Evolutionary conservation across 2,329 filamentous ascomycete genomes (phyloP), one percentile per base, ranked within the genome.

Genomic region (Scortechinia acanthostroma): DNA sequence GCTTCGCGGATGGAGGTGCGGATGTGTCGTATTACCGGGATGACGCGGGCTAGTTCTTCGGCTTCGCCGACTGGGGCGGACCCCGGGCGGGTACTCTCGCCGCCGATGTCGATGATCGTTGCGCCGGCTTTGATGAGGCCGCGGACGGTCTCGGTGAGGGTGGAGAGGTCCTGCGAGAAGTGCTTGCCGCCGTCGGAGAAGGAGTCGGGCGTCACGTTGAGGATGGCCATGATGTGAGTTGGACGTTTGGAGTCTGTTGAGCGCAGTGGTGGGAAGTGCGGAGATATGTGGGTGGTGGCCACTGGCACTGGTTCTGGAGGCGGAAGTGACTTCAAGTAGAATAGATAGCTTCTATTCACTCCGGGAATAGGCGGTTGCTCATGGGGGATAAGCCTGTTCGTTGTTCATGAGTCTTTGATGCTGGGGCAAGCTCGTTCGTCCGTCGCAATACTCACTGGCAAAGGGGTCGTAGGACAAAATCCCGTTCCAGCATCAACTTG

Each of bases 121-220:
- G 88, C 88, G 23, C 91, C 90, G 4, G 71, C 68, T 30, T 66
- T 63, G 49, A 94, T 76, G 58, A 89, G 82, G 10, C 64, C 53
- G 43, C 70, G 65, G 15, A 91, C 72, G 1, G 77, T 85, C 13
- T 69, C 58, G 13, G 71, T 64, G 21, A 93, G 71, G 21, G 67
- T 53, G 20, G 61, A 49, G 2, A 66, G 49, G 50, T 77, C 70
- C 13, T 64, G 57, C 20, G 69, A 56, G 37, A 67, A 64, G 60
- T 90, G 77, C 5, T 70, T 57, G 5, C 90, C 90, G 45, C 90
- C 91, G 58, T 97, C 91, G 1, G 91, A 97, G 69, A 98, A 98
- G 6, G 91, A 97, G 65, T 98, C 91, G 0, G 91, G 91, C 0
- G 93, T 97, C 44, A 95, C 69, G 63, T 98, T 98, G 42, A 97